Percentiles rank a stretch among this genome's conserved stretches.
Evolutionary conservation across 768 basidiomycete species (phyloP).

Genomic region (Glaciozyma martinii): DNA sequence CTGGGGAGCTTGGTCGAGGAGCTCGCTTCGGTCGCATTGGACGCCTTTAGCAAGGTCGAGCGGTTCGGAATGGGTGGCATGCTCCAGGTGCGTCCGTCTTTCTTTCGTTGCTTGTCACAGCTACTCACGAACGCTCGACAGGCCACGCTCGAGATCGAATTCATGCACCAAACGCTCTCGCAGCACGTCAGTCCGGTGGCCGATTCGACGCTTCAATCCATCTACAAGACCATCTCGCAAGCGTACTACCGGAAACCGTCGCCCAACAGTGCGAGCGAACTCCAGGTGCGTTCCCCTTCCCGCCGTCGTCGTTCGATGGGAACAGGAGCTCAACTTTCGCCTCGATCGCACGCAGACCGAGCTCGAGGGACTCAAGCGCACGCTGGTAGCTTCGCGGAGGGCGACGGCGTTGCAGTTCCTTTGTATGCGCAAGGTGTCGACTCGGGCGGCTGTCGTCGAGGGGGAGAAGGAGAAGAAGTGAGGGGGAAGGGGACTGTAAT

Average conservation of each 20-base stretch:
- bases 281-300: slow-evolving; percentile 47
- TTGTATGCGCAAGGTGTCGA: too few relatives aligned
- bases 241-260: slow-evolving; percentile 69
- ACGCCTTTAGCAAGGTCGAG: slow-evolving; percentile 77
- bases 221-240: slow-evolving; percentile 90
- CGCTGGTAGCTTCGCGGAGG: slow-evolving; percentile 71
- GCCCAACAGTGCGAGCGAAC: slow-evolving; percentile 62
- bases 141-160: slow-evolving; percentile 98
- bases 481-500: too few relatives aligned
- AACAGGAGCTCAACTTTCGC: too few relatives aligned
- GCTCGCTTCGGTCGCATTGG: slow-evolving; percentile 70
- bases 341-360: slow-evolving; percentile 43
- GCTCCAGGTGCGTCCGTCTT: slow-evolving; percentile 61
- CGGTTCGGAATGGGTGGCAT: slow-evolving; percentile 97
- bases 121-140: slow-evolving; percentile 38
- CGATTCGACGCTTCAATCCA: slow-evolving; percentile 72
- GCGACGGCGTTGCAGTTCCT: slow-evolving; percentile 91
- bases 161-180: slow-evolving; percentile 90
- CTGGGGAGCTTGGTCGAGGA: slow-evolving; percentile 72
- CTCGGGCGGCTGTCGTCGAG: not conserved
- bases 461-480: too few relatives aligned
- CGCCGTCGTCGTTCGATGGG: too few relatives aligned
- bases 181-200: slow-evolving; percentile 76
- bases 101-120: too few relatives aligned
- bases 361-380: slow-evolving; percentile 84